phyloP scores from a whole-genome alignment of 2,329 filamentous ascomycete genomes.

The Stylonectria norvegica region DNA sequence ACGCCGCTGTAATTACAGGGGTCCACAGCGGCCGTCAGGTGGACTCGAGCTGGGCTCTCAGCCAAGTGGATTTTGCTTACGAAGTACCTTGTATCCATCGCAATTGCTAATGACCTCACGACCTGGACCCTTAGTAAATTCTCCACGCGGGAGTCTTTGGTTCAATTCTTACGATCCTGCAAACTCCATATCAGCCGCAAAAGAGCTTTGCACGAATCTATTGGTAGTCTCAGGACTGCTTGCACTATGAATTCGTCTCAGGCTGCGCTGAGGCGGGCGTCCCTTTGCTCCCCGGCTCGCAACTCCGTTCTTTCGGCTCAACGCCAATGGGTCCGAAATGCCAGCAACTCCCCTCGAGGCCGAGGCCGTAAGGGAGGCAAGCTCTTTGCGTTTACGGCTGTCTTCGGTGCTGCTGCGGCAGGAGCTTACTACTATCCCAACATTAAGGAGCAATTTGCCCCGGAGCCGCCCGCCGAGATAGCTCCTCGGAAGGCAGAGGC shows the following conservation, averaged over 20 bases:
- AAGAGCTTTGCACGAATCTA: too few relatives aligned
- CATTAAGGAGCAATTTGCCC: constrained; percentile 28
- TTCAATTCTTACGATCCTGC: too few relatives aligned
- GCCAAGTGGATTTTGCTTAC: constrained; percentile 28
- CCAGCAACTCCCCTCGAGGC: constrained; percentile 22
- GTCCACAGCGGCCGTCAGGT: too few relatives aligned
- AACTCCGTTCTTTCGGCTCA: constrained; percentile 18
- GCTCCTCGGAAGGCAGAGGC: constrained; percentile 47
- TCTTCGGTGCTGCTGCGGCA: constrained; percentile 39
- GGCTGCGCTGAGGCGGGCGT: constrained; percentile 27
- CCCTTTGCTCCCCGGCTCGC: constrained; percentile 22
- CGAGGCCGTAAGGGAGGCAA: constrained; percentile 28
- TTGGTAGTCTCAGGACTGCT: neutral
- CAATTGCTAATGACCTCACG: constrained; percentile 32
- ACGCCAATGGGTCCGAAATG: constrained; percentile 31
- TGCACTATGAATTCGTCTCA: constrained; percentile 32
- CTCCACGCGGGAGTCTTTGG: too few relatives aligned
- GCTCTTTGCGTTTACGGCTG: constrained; percentile 29
- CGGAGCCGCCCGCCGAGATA: constrained; percentile 11
- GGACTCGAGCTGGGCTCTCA: constrained; percentile 7
- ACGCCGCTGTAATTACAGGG: too few relatives aligned
- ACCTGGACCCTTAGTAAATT: constrained; percentile 8
- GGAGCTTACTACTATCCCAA: constrained; percentile 38
- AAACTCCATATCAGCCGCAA: too few relatives aligned
- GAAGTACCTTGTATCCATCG: constrained; percentile 15